These are phyloP conservation scores for Chytriomyces sp. DNA, from an alignment of 192 early-diverging fungal genomes.

Conservation along the genomic window DNA sequence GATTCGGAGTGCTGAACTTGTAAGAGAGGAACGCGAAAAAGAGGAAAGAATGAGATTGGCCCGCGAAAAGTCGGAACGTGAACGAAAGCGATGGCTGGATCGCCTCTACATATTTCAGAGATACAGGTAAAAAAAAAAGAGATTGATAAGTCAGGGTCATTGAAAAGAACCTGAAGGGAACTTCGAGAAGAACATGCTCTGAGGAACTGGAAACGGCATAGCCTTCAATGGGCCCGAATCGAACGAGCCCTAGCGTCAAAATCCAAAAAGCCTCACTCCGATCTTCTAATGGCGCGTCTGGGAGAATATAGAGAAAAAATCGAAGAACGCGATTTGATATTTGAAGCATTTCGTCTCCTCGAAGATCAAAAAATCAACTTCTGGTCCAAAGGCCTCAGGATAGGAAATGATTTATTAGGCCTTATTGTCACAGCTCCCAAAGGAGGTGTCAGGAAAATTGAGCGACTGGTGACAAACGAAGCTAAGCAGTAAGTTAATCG, in stretches of 20 bases:
- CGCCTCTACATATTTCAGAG: slow-evolving; percentile 44
- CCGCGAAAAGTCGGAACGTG: slow-evolving; percentile 16
- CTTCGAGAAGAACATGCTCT: slow-evolving; percentile 47
- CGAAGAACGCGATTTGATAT: slow-evolving; percentile 52
- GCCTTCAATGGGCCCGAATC: slow-evolving; percentile 39
- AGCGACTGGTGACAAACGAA: slow-evolving; percentile 32
- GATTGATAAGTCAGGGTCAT: background rate
- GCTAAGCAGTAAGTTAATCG: slow-evolving; percentile 21
- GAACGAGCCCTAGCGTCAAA: slow-evolving; percentile 32
- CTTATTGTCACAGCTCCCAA: slow-evolving; percentile 47
- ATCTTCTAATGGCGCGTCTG: slow-evolving; percentile 50
- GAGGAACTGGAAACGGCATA: slow-evolving; percentile 48
- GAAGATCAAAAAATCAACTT: slow-evolving; percentile 53
- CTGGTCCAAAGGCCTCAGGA: slow-evolving; percentile 51
- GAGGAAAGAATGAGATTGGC: background rate
- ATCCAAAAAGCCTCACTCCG: slow-evolving; percentile 26
- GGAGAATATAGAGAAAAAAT: slow-evolving; percentile 47
- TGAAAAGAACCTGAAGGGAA: slow-evolving; percentile 38
- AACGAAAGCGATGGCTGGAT: slow-evolving; percentile 39
- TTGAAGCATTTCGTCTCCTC: slow-evolving; percentile 47
- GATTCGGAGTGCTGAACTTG: background rate
- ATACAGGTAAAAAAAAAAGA: slow-evolving; percentile 28
- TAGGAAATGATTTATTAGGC: slow-evolving; percentile 59
- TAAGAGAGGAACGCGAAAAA: background rate
- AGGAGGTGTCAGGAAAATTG: slow-evolving; percentile 48